Evolutionary conservation across 2,329 filamentous ascomycete species (phyloP), one percentile per base, ranked within the genome.

Genomic region (Rhexocercosporidium sp.): DNA sequence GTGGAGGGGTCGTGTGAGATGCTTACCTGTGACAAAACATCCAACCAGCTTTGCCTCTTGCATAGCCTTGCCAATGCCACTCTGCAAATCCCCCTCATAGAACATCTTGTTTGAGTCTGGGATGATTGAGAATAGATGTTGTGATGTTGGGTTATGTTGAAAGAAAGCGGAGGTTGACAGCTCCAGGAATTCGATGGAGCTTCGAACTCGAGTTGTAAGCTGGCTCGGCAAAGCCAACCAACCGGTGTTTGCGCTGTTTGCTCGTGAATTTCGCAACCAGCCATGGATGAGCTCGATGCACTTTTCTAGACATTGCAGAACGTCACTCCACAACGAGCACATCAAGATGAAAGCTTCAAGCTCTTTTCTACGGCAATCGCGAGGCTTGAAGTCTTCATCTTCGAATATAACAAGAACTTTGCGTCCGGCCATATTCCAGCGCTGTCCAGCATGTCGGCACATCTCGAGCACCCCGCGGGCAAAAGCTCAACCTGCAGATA

Each of bases 11-110:
- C 29, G 27, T 46, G 22, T 18, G 31, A 22, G 57, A 41, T 29
- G 65, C 47, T 34, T 68, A 93, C 92, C 90, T 75, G 89, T 88
- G 37, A 97, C 90, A 79, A 97, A 96, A 80, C 93, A 97, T 34
- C 92, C 86, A 0, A 97, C 92, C 20, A 91, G 84, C 79, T 95
- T 96, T 67, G 87, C 83, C 77, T 94, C 84, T 68, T 88, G 86
- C 7, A 97, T 84, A 14, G 94, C 93, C 22, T 87, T 83, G 37
- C 86, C 84, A 73, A 97, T 96, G 66, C 93, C 94, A 74, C 91
- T 90, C 74, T 96, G 92, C 22, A 97, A 80, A 68, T 88, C 89
- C 20, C 94, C 94, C 68, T 89, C 76, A 78, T 94, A 94, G 80
- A 97, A 97, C 90, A 97, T 94, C 49, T n/a, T 56, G 44, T 14